Conservation (phyloP, 2,329 filamentous ascomycete genomes). For the Hawksworthiomyces lignivorus region DNA sequence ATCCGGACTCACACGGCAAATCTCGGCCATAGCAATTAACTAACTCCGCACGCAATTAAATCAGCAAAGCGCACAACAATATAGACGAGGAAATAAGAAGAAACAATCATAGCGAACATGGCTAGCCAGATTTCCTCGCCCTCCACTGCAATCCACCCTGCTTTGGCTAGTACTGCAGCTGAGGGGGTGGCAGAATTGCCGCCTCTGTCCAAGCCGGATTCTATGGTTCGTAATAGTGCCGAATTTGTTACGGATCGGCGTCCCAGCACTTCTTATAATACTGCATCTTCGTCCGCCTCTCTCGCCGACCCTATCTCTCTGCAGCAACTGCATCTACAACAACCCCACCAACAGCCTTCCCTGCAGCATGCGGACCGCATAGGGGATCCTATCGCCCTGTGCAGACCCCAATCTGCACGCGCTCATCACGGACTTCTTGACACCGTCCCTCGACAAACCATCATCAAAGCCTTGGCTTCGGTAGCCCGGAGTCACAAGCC, state of each 20-base stretch:
- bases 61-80: background rate
- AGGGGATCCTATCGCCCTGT: slow-evolving; percentile 6
- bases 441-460: slow-evolving; percentile 67
- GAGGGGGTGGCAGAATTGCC: slow-evolving; percentile 1
- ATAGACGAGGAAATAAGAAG: background rate
- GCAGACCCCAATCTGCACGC: slow-evolving; percentile 13
- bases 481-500: slow-evolving; percentile 53
- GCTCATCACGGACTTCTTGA: slow-evolving; percentile 46
- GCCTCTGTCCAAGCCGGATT: slow-evolving; percentile 16
- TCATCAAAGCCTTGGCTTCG: slow-evolving; percentile 74
- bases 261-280: slow-evolving; percentile 10
- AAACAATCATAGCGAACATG: slow-evolving; percentile 22
- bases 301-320: background rate
- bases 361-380: slow-evolving; percentile 8
- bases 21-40: background rate
- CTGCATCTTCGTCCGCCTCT: slow-evolving; percentile 1
- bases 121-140: slow-evolving; percentile 35
- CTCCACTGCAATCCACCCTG: slow-evolving; percentile 42
- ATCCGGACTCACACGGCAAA: background rate
- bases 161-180: slow-evolving; percentile 26
- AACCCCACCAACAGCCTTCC: slow-evolving; percentile 9
- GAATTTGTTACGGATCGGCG: background rate
- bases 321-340: slow-evolving; percentile 4
- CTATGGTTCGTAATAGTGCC: too few species aligned
- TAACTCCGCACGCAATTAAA: slow-evolving; percentile 8